A percentile compares a stretch with the other conserved stretches of the same genome.
These are phyloP conservation scores for Penicillium verhagenii DNA, from an alignment of 495 filamentous ascomycete genomes.

Conservation along the genomic window DNA sequence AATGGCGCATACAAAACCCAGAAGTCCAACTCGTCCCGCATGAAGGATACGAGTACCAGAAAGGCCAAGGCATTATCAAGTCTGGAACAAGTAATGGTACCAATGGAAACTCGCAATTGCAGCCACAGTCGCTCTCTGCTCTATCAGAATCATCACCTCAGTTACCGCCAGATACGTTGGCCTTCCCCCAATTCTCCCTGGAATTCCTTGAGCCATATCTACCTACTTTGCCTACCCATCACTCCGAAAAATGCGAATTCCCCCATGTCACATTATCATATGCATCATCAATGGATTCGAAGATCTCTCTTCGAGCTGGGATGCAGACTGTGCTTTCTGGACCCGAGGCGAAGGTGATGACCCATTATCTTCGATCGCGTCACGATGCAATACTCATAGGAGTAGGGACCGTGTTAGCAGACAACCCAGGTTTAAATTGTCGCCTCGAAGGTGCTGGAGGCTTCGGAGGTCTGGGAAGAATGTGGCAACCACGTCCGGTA, in stretches of 20 bases:
- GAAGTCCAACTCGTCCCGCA: slow-evolving; percentile 47
- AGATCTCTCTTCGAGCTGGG: slow-evolving; percentile 70
- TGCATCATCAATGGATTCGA: slow-evolving; percentile 84
- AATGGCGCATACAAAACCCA: slow-evolving; percentile 52
- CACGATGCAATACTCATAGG: slow-evolving; percentile 87
- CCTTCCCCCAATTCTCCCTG: slow-evolving; percentile 43
- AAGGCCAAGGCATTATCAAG: slow-evolving; percentile 50
- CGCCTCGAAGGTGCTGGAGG: slow-evolving; percentile 59
- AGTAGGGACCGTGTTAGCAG: slow-evolving; percentile 76
- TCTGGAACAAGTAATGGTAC: slow-evolving; percentile 18
- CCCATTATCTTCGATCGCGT: slow-evolving; percentile 77
- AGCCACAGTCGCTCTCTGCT: slow-evolving; percentile 8
- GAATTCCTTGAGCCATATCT: slow-evolving; percentile 51
- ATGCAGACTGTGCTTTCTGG: slow-evolving; percentile 78
- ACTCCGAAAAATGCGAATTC: slow-evolving; percentile 28
- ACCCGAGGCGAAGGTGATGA: slow-evolving; percentile 80
- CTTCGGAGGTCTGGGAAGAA: slow-evolving; percentile 50
- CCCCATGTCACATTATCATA: slow-evolving; percentile 77
- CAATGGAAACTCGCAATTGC: slow-evolving; percentile 13
- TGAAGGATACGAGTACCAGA: slow-evolving; percentile 52
- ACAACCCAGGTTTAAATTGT: slow-evolving; percentile 83
- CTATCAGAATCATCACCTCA: slow-evolving; percentile 23
- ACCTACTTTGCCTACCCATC: slow-evolving; percentile 16
- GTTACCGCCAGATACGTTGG: slow-evolving; percentile 45
- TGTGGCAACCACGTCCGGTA: slow-evolving; percentile 72